Evolutionary conservation across 2,329 filamentous ascomycete genomes (phyloP).

Genomic region (Claviceps arundinis): DNA sequence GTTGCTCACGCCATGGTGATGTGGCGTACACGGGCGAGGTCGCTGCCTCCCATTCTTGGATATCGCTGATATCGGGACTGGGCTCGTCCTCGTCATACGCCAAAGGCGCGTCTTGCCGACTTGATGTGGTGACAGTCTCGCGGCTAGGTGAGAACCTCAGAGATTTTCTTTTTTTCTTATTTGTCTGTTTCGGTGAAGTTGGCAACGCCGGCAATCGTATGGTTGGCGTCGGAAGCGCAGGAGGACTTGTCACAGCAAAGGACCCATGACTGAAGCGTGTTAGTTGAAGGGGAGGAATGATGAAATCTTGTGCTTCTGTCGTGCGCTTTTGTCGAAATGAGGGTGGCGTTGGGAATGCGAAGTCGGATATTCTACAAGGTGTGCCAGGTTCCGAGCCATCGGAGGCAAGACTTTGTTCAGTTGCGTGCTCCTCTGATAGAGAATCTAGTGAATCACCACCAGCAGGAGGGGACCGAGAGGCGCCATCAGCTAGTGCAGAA

Average conservation of each 20-base stretch:
- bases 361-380: slow-evolving; percentile 18
- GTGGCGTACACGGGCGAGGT: slow-evolving; percentile 3
- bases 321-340: slow-evolving; percentile 1
- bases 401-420: slow-evolving; percentile 5
- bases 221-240: slow-evolving; percentile 3
- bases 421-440: neutral
- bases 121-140: slow-evolving; percentile 8
- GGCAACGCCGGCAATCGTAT: slow-evolving; percentile 5
- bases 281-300: neutral
- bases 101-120: slow-evolving; percentile 12
- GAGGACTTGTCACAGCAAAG: neutral
- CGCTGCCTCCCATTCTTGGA: slow-evolving; percentile 20
- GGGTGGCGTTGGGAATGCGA: slow-evolving; percentile 23
- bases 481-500: too few relatives aligned
- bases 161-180: neutral
- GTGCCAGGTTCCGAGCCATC: slow-evolving; percentile 11
- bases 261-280: neutral
- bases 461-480: neutral
- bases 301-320: neutral
- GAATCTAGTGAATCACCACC: neutral
- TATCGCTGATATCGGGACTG: slow-evolving; percentile 25
- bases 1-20: neutral
- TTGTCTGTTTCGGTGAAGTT: neutral
- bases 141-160: neutral
- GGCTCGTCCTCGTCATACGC: slow-evolving; percentile 17